Evolutionary conservation across 2,329 filamentous ascomycete genomes (phyloP), one percentile per base, ranked within the genome.

Genomic region (Eurotiales sp.): DNA sequence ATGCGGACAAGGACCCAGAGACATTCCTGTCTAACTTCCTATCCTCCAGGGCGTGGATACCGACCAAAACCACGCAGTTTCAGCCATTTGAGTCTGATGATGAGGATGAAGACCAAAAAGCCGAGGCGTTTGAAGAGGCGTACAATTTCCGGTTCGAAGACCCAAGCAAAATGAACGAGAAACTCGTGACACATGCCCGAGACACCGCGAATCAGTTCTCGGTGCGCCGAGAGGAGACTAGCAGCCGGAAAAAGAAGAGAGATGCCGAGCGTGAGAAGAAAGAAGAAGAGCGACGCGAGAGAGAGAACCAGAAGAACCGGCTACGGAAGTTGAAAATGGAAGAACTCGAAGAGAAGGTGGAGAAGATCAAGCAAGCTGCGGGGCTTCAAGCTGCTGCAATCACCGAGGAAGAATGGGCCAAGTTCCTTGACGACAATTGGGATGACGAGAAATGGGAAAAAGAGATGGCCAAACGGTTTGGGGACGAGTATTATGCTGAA

Each of bases 141-240:
- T 99, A 96, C 74, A 99, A 99, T 72, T 74, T 96, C 72, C 87
- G 93, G 29, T 99, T 99, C 64, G 93, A 99, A 67, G 88, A 97
- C 61, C 90, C 93, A 0, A 81, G 81, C 54, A 90, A 88, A 65
- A 85, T 88, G 61, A 96, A 96, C 65, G 90, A 96, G 70, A 85
- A 87, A 45, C 77, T 99, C 27, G 84, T 87, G 63, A 90, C 91
- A 5, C 95, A 96, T 72, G 87, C 92, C 51, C 86, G 92, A 82
- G 90, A 95, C 65, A 79, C 90, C 15, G 86, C 87, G 32, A 85
- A 85, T 34, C 85, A 86, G 56, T 87, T 88, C 58, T 93, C 91
- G 0, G 91, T 96, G 21, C 83, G 93, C 45, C 82, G 91, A 56
- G 90, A 96, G 53, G 90, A 93, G 47, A 79, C 81, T 63, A 95